Evolutionary conservation across 345 rosid genomes (phyloP).

Genomic region (Erucastrum elatum): DNA sequence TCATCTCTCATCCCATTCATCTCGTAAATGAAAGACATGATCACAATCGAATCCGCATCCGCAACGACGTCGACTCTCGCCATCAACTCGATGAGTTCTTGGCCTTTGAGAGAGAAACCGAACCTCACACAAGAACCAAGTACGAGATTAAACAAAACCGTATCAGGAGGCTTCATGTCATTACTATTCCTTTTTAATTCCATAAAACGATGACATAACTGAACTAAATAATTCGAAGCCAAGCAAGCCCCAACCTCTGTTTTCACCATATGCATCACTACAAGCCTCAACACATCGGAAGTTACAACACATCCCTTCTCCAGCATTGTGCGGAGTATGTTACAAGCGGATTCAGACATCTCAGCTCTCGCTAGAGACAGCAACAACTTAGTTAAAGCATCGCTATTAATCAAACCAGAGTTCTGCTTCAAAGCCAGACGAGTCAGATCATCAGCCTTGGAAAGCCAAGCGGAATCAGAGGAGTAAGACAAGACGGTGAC

Average conservation of each 20-base stretch:
- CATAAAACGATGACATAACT: slow-evolving; percentile 51
- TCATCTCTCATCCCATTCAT: slow-evolving; percentile 78
- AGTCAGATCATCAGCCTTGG: slow-evolving; percentile 56
- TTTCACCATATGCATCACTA: slow-evolving; percentile 77
- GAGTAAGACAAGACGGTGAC: slow-evolving; percentile 65
- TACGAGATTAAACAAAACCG: slow-evolving; percentile 68
- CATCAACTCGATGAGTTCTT: slow-evolving; percentile 69
- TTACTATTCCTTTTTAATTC: slow-evolving; percentile 15
- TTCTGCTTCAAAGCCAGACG: slow-evolving; percentile 47
- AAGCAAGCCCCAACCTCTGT: slow-evolving; percentile 63
- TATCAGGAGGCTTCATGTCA: slow-evolving; percentile 62
- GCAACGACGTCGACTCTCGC: slow-evolving; percentile 55
- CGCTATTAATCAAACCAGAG: slow-evolving; percentile 40
- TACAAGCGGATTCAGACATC: slow-evolving; percentile 57
- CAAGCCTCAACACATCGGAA: slow-evolving; percentile 42
- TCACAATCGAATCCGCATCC: slow-evolving; percentile 67
- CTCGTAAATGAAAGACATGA: slow-evolving; percentile 61
- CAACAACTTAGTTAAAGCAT: slow-evolving; percentile 50
- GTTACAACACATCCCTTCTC: slow-evolving; percentile 44
- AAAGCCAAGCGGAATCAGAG: slow-evolving; percentile 55
- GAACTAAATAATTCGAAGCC: slow-evolving; percentile 68
- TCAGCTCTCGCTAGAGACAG: slow-evolving; percentile 74
- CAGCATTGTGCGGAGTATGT: slow-evolving; percentile 58
- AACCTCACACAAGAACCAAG: slow-evolving; percentile 76
- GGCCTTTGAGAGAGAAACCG: slow-evolving; percentile 68